Conservation (phyloP, 2,329 filamentous ascomycete species). For the Beauveria brongniartii region DNA sequence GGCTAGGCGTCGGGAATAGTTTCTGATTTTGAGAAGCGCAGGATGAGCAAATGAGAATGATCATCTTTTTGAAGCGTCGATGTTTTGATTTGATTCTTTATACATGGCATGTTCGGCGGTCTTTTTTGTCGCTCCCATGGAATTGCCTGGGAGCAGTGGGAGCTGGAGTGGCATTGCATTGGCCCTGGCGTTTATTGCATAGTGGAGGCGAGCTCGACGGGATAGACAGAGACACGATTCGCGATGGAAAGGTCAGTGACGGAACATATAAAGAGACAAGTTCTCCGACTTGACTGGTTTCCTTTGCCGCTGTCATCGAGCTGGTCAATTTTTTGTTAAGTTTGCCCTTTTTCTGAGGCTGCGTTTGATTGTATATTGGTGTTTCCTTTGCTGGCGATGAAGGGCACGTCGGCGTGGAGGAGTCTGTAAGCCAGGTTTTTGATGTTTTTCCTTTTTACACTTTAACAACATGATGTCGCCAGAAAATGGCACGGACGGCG, state of each 20-base stretch:
- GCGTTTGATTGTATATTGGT: neutral
- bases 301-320: neutral
- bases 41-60: neutral
- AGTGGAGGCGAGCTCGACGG: neutral
- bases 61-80: slow-evolving; percentile 8
- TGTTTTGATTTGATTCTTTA: slow-evolving; percentile 12
- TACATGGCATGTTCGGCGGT: neutral
- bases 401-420: neutral
- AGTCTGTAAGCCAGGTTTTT: neutral
- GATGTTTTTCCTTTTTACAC: neutral
- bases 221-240: too few relatives aligned
- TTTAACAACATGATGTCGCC: neutral
- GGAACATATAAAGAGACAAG: neutral
- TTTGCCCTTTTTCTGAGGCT: neutral
- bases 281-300: neutral
- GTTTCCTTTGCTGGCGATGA: neutral
- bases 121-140: neutral
- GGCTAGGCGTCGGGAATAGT: slow-evolving; percentile 40
- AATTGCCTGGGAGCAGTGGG: neutral
- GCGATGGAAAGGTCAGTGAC: neutral
- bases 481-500: neutral
- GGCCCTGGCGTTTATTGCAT: slow-evolving; percentile 7
- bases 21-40: slow-evolving; percentile 20
- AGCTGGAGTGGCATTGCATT: slow-evolving; percentile 5
- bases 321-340: neutral